phyloP scores from a whole-genome alignment of 441 rosid species.

The Gossypium lobatum region DNA sequence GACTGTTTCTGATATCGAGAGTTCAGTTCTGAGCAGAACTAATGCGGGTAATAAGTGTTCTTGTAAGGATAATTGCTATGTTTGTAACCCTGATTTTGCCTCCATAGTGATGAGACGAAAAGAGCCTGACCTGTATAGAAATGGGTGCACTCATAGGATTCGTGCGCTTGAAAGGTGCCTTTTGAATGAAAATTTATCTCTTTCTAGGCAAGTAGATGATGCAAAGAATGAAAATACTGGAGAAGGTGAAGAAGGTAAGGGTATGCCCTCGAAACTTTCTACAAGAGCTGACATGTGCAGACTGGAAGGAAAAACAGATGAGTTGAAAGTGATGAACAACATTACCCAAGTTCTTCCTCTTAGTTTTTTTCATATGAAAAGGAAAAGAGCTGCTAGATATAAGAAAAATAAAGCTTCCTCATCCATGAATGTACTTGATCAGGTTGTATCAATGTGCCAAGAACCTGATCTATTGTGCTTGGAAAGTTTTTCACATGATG shows the following conservation, averaged over 20 bases:
- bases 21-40: slow-evolving; percentile 26
- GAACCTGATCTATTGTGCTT: slow-evolving; percentile 22
- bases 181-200: slow-evolving; percentile 35
- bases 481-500: slow-evolving; percentile 4
- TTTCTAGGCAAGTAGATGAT: slow-evolving; percentile 31
- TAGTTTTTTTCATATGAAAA: slow-evolving; percentile 25
- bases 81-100: slow-evolving; percentile 53
- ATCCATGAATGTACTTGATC: slow-evolving; percentile 15
- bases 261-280: slow-evolving; percentile 10
- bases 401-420: slow-evolving; percentile 24
- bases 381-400: slow-evolving; percentile 38
- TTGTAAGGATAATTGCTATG: slow-evolving; percentile 33
- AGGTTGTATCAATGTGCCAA: slow-evolving; percentile 23
- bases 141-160: slow-evolving; percentile 61
- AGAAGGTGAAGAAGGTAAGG: slow-evolving; percentile 25
- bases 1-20: slow-evolving; percentile 30
- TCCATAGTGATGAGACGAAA: slow-evolving; percentile 68
- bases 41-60: slow-evolving; percentile 34
- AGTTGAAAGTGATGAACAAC: slow-evolving; percentile 15
- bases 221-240: slow-evolving; percentile 20
- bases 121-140: slow-evolving; percentile 49
- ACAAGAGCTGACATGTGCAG: slow-evolving; percentile 13
- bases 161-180: slow-evolving; percentile 46
- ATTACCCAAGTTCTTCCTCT: slow-evolving; percentile 18
- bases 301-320: slow-evolving; percentile 21